A percentile compares a stretch with the other conserved stretches of the same genome.
phyloP scores from a whole-genome alignment of 768 basidiomycete species.

The Pisolithus microcarpus region DNA sequence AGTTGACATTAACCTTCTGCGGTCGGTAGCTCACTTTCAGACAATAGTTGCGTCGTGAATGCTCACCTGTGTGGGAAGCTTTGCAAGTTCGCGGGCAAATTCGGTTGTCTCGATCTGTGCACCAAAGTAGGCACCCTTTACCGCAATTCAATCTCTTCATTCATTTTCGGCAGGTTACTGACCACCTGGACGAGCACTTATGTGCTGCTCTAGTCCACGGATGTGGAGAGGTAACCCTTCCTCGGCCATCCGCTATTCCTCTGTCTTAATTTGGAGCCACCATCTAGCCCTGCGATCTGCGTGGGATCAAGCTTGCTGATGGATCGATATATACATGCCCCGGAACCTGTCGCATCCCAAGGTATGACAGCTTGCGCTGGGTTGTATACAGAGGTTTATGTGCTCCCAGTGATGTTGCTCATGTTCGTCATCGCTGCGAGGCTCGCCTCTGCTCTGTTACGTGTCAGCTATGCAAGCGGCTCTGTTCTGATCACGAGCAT shows the following conservation, averaged over 20 bases:
- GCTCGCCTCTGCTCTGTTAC: slow-evolving; percentile 44
- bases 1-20: slow-evolving; percentile 33
- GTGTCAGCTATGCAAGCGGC: slow-evolving; percentile 50
- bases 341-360: slow-evolving; percentile 35
- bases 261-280: background rate
- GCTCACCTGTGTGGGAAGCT: slow-evolving; percentile 49
- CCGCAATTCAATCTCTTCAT: background rate
- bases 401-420: slow-evolving; percentile 36
- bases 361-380: slow-evolving; percentile 21
- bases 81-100: slow-evolving; percentile 39
- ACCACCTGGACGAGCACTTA: slow-evolving; percentile 43
- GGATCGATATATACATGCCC: slow-evolving; percentile 34
- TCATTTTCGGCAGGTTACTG: slow-evolving; percentile 32
- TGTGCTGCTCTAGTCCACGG: slow-evolving; percentile 49
- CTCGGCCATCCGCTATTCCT: too few species aligned
- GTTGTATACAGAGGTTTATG: background rate
- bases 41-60: slow-evolving; percentile 43
- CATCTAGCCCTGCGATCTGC: slow-evolving; percentile 37
- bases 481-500: slow-evolving; percentile 43
- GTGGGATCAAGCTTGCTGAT: slow-evolving; percentile 21
- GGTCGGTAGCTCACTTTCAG: slow-evolving; percentile 25
- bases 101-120: slow-evolving; percentile 48
- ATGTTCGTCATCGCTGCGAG: slow-evolving; percentile 45
- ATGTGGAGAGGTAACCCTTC: slow-evolving; percentile 42
- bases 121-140: slow-evolving; percentile 34